Evolutionary conservation across 179 eudicot genomes (phyloP).

Genomic region (Beta lomatogona): DNA sequence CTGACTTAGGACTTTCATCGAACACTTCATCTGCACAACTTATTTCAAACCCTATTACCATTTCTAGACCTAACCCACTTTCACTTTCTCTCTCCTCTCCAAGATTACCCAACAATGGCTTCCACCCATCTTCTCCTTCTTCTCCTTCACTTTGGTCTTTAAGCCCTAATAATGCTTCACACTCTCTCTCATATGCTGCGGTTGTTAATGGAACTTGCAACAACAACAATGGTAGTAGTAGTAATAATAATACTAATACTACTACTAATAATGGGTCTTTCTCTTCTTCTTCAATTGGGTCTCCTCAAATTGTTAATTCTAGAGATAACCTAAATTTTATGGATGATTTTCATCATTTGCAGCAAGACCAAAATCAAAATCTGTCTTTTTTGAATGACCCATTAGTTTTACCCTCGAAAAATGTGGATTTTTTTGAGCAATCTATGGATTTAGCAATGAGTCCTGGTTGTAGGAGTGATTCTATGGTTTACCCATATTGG

Average conservation of each 20-base stretch:
- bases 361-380: conserved; percentile 35
- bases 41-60: conserved; percentile 37
- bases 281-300: conserved; percentile 31
- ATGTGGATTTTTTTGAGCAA: conserved; percentile 36
- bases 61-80: conserved; percentile 49
- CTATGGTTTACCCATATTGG: conserved; percentile 44
- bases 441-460: conserved; percentile 53
- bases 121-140: conserved; percentile 58
- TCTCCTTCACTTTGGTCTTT: conserved; percentile 53
- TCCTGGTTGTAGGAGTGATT: conserved; percentile 60
- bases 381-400: conserved; percentile 45
- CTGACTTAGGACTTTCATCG: conserved; percentile 54
- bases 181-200: conserved; percentile 57
- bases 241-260: not conserved
- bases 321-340: not conserved
- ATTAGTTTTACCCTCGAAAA: conserved; percentile 20
- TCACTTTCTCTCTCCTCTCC: conserved; percentile 43
- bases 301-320: conserved; percentile 8
- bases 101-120: conserved; percentile 52
- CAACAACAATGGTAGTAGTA: too few relatives aligned
- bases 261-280: conserved; percentile 29
- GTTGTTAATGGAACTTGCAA: conserved; percentile 44
- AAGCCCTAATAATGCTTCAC: conserved; percentile 23
- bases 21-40: conserved; percentile 44
- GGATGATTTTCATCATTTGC: conserved; percentile 23